Base-by-base conservation (phyloP, 805 yeast species). In the Kluyveromyces siamensis region DNA sequence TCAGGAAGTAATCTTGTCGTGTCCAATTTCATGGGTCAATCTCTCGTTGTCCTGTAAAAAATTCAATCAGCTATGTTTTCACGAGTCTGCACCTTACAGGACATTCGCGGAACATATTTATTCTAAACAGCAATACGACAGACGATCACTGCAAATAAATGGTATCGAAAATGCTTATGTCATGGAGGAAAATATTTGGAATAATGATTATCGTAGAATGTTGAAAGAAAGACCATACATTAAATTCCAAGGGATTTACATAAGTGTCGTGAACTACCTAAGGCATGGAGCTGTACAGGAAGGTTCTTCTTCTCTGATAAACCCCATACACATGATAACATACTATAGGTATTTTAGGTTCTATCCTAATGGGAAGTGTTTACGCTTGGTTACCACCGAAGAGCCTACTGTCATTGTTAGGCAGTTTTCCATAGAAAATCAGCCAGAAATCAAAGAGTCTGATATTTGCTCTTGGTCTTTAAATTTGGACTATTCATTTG, bases 321-420 rank as follows among this genome's bases (percentile, higher is more conserved):
- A 80, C 51, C 96, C 96, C 1, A 78, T 86, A 18, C 80, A 87
- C 55, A 80, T 88, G 62, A 85, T 91, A 39, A 87, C 96, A 0
- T 91, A 91, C 61, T 91, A 87, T 62, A 71, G 99, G 53, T 93
- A 89, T 63, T 66, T 83, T 36, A 72, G 97, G 52, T 89, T 91
- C 59, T 85, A 75, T 61, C 82, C 83, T 0, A 84, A 85, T 59
- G 97, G 98, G 0, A 69, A 76, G 1, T 84, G 87, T 51, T 67
- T 86, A 40, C 79, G 84, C 59, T 73, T 86, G 27, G 73, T 87
- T 27, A 78, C 95, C 0, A 76, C 84, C 2, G 72, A 79, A 48
- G 91, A 86, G 57, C 98, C 98, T 0, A 62, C 65, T 2, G 63
- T 68, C 40, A 81, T 89, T 1, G 82, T 90, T 2, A 83, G 83